Evolutionary conservation across 2,329 filamentous ascomycete species (phyloP).

Genomic region (Venturia effusa): DNA sequence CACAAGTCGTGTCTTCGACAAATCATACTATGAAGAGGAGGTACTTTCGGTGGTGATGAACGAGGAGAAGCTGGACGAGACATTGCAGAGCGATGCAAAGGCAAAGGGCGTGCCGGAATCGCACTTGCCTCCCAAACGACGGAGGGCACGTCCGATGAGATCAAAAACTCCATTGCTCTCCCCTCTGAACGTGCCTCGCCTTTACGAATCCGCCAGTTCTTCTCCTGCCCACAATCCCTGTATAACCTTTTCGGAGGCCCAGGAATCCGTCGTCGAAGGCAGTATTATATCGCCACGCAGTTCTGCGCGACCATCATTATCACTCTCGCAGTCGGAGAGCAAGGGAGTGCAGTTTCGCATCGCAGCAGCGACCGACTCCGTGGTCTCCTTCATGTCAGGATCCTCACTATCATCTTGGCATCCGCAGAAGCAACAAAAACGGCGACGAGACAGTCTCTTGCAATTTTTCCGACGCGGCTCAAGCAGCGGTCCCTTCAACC

Average conservation of each 20-base stretch:
- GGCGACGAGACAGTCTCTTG: constrained; percentile 4
- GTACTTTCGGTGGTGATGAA: background rate
- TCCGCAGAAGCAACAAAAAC: background rate
- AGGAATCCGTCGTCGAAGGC: background rate
- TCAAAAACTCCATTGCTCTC: background rate
- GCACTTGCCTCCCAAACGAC: constrained; percentile 7
- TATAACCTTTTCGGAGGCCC: background rate
- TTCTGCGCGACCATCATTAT: background rate
- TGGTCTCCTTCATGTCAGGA: constrained; percentile 2
- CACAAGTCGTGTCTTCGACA: constrained; percentile 8
- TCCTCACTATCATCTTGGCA: background rate
- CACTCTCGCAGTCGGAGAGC: background rate
- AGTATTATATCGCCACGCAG: background rate
- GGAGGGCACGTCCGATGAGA: background rate
- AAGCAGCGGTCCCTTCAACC: background rate
- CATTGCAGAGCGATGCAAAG: constrained; percentile 1
- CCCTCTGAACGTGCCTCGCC: background rate
- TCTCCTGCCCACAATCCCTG: background rate
- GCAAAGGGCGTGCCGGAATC: constrained; percentile 4
- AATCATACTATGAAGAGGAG: constrained; percentile 6
- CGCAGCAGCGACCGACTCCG: background rate
- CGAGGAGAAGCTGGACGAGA: constrained; percentile 9
- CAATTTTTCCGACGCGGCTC: constrained; percentile 6
- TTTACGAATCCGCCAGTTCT: background rate
- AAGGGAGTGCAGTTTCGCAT: background rate